Conservation (phyloP, 1,284 basidiomycete species). For the Malassezia brasiliensis region DNA sequence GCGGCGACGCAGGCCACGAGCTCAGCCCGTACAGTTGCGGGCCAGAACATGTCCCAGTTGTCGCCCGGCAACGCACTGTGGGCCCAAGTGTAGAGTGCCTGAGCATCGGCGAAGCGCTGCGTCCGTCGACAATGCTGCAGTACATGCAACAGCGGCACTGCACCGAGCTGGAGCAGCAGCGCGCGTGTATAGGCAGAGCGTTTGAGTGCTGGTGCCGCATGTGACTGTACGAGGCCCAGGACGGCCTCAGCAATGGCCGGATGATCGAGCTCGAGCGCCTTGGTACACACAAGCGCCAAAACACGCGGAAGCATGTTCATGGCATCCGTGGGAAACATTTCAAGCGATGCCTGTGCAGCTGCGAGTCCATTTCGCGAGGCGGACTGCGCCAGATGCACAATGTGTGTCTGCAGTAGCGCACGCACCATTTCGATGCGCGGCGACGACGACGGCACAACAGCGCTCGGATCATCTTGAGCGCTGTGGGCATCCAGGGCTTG, state of each 20-base stretch:
- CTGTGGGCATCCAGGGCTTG: background rate
- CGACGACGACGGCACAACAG: background rate
- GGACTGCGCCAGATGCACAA: conserved; percentile 6
- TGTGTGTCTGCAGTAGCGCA: conserved; percentile 8
- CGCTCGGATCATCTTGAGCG: background rate
- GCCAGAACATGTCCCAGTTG: background rate
- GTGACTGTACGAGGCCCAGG: background rate
- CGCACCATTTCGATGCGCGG: conserved; percentile 5
- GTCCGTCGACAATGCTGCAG: background rate
- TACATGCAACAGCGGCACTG: background rate
- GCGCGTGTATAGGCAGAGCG: background rate
- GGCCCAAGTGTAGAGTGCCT: background rate
- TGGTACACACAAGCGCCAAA: background rate
- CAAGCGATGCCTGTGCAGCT: background rate
- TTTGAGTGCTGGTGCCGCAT: background rate
- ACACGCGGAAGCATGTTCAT: background rate
- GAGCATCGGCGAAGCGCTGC: background rate
- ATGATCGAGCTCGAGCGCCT: conserved; percentile 1
- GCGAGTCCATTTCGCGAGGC: conserved; percentile 1
- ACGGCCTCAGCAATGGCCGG: background rate
- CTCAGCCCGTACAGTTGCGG: background rate
- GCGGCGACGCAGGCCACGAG: background rate
- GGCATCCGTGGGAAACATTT: background rate
- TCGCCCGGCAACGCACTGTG: background rate
- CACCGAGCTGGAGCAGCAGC: background rate